Conservation (phyloP, 768 basidiomycete genomes). For the Podaxis mareebaensis region DNA sequence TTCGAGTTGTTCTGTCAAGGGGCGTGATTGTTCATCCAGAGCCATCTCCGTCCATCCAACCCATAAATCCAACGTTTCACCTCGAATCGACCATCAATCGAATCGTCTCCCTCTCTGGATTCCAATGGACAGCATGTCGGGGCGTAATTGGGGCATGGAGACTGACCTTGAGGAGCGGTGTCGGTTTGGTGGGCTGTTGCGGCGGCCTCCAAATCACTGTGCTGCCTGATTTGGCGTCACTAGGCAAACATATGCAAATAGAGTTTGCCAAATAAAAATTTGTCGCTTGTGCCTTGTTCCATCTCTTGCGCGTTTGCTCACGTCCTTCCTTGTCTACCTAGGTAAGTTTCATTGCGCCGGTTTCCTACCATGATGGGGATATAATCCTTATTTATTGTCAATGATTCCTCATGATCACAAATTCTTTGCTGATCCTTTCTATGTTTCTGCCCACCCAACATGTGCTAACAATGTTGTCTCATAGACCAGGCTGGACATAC, state of each 20-base stretch:
- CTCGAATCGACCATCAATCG: slow-evolving; percentile 18
- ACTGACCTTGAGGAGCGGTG: slow-evolving; percentile 71
- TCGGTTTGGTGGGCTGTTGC: slow-evolving; percentile 40
- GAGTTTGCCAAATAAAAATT: slow-evolving; percentile 10
- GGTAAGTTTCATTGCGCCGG: slow-evolving; percentile 28
- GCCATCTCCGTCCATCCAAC: slow-evolving; percentile 38
- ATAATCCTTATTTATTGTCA: slow-evolving; percentile 70
- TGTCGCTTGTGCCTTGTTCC: slow-evolving; percentile 15
- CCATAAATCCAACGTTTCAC: slow-evolving; percentile 29
- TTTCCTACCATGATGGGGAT: slow-evolving; percentile 48
- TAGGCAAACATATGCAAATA: slow-evolving; percentile 32
- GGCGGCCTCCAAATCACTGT: slow-evolving; percentile 24
- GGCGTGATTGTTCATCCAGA: slow-evolving; percentile 49
- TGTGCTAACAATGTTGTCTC: not conserved
- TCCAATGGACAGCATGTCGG: slow-evolving; percentile 15
- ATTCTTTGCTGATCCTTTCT: slow-evolving; percentile 42
- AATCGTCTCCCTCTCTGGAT: slow-evolving; percentile 6
- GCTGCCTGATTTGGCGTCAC: slow-evolving; percentile 28
- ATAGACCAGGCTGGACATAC: not conserved
- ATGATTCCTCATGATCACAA: slow-evolving; percentile 59
- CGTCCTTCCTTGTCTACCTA: slow-evolving; percentile 15
- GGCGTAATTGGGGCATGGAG: slow-evolving; percentile 25
- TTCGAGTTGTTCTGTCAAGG: not conserved
- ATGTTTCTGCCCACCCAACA: not conserved
- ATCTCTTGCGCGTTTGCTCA: slow-evolving; percentile 9